Percentiles rank a stretch among this genome's conserved stretches.
phyloP scores from a whole-genome alignment of 257 asterid species.

The Schizonepeta tenuifolia region DNA sequence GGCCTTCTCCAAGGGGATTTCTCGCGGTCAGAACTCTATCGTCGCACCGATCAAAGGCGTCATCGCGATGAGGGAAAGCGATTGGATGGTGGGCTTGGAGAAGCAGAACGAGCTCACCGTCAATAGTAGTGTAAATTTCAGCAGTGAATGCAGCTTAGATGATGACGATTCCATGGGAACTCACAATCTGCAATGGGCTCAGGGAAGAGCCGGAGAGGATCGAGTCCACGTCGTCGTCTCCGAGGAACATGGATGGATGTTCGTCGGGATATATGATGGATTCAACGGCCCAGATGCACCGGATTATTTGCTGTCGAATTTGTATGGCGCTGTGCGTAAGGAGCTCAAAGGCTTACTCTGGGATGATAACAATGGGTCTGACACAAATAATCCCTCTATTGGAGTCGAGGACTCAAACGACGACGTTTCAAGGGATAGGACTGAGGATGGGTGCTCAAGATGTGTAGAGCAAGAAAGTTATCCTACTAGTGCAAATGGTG shows the following conservation, averaged over 20 bases:
- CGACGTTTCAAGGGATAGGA: constrained; percentile 52
- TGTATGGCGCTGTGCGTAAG: constrained; percentile 79
- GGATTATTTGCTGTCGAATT: constrained; percentile 76
- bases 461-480: constrained; percentile 65
- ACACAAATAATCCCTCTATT: constrained; percentile 34
- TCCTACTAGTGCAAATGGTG: constrained; percentile 45
- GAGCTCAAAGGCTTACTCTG: constrained; percentile 87
- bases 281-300: constrained; percentile 97
- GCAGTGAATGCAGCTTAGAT: constrained; percentile 77
- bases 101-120: constrained; percentile 77
- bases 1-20: constrained; percentile 71
- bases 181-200: constrained; percentile 97
- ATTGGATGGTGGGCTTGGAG: constrained; percentile 63
- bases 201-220: constrained; percentile 98
- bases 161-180: constrained; percentile 62
- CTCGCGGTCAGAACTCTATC: constrained; percentile 80
- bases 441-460: constrained; percentile 66
- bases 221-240: constrained; percentile 94
- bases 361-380: constrained; percentile 57
- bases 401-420: constrained; percentile 30
- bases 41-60: constrained; percentile 87
- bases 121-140: constrained; percentile 68
- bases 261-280: constrained; percentile 96
- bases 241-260: constrained; percentile 94
- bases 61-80: constrained; percentile 61